Evolutionary conservation across 441 rosid species (phyloP), one percentile per base, ranked within the genome.

Genomic region (Brassica hybrid): DNA sequence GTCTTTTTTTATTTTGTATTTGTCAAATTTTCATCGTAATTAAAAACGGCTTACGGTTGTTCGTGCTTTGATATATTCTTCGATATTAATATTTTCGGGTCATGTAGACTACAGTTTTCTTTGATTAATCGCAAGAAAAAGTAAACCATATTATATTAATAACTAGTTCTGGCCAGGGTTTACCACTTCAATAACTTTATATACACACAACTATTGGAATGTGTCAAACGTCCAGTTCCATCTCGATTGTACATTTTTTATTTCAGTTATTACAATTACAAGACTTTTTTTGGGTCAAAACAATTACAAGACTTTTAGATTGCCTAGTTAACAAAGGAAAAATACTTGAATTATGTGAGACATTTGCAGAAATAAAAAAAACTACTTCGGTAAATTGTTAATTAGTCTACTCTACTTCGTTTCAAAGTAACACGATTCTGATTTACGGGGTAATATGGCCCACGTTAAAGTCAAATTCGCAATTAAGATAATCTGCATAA

Each of bases 71-170:
- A 18, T 76, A 9, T 75, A 10, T 60, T 60, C 27, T 27, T 18
- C 2, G 4, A 3, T 25, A 14, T 48, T 30, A 17, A 1, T 36
- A 1, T 54, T 50, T 23, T 23, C 3, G n/a, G 25, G 1, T 2
- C 7, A 56, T 34, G n/a, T 23, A 23, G 27, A 23, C 27, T 23
- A n/a, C n/a, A 23, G 3, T 23, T 2, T 17, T 69, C 7, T 54
- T 69, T 25, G 62, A 69, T 54, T 69, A 69, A 69, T 17, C 14
- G 48, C 58, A 69, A 10, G 21, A 76, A 57, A 68, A 21, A 50
- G 69, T 61, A 62, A 69, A 62, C 16, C 12, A 63, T 25, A 48
- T 23, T 8, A 61, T 14, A 32, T 62, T 27, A 45, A 2, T 9
- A 27, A 48, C 4, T 10, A 30, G n/a, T 21, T 19, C 17, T n/a